Evolutionary conservation across 2,329 filamentous ascomycete genomes (phyloP).

Genomic region (Pseudogymnoascus sp.): DNA sequence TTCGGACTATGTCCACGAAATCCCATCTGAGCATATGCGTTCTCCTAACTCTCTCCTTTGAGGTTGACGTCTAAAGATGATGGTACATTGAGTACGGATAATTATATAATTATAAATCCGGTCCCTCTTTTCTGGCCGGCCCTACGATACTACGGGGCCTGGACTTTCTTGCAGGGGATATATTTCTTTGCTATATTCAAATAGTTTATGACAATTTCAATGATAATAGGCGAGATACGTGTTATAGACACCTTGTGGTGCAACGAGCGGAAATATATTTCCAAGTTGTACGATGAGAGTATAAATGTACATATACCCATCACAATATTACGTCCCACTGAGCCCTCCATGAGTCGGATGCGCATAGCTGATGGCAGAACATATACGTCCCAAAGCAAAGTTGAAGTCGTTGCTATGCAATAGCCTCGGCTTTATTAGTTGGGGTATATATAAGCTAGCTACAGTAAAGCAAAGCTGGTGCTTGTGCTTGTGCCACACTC

Average conservation of each 20-base stretch:
- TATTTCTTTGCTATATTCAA: background rate
- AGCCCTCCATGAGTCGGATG: background rate
- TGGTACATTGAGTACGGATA: conserved; percentile 7
- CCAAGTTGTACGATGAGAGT: background rate
- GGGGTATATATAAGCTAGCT: background rate
- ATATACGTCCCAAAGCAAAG: conserved; percentile 1
- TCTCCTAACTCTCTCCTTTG: conserved; percentile 9
- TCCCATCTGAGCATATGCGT: conserved; percentile 9
- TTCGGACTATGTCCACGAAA: background rate
- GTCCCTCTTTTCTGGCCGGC: conserved; percentile 4
- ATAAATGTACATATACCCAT: conserved; percentile 1
- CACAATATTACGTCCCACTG: background rate
- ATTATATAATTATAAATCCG: background rate
- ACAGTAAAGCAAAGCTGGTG: background rate
- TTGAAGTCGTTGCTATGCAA: background rate
- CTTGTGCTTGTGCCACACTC: background rate
- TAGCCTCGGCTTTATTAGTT: conserved; percentile 2
- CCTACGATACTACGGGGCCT: background rate
- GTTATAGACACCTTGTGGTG: background rate
- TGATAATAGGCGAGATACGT: background rate
- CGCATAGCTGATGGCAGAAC: conserved; percentile 1
- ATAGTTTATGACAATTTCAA: background rate
- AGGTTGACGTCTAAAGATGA: conserved; percentile 9
- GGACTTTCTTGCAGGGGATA: conserved; percentile 8
- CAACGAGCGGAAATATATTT: background rate